Conservation (phyloP, 2,329 filamentous ascomycete species). For the Beauveria asiatica region DNA sequence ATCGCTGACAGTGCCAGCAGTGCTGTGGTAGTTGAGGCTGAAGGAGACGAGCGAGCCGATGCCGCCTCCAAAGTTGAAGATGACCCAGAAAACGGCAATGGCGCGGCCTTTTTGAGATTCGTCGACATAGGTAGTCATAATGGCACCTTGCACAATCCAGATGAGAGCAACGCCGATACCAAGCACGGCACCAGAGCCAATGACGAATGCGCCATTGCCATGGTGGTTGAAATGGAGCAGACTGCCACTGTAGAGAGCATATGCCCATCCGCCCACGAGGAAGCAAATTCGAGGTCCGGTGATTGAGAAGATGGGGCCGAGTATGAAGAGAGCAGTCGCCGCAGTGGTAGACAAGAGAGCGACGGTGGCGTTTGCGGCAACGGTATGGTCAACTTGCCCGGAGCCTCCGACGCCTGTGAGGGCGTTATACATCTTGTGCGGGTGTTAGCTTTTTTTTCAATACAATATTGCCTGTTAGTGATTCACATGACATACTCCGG, state of each 20-base stretch:
- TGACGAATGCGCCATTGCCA: conserved; percentile 34
- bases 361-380: conserved; percentile 38
- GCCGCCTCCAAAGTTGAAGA: conserved; percentile 37
- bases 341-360: conserved; percentile 34
- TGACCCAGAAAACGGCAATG: conserved; percentile 36
- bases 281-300: conserved; percentile 34
- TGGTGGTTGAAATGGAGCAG: conserved; percentile 34
- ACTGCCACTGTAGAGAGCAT: conserved; percentile 35
- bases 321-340: conserved; percentile 33
- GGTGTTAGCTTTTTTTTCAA: background rate
- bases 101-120: conserved; percentile 34
- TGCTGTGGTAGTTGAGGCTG: conserved; percentile 33
- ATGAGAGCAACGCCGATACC: conserved; percentile 36
- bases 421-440: conserved; percentile 37
- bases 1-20: conserved; percentile 34
- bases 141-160: conserved; percentile 39
- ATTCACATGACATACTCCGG: conserved; percentile 26
- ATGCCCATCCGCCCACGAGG: conserved; percentile 36
- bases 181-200: conserved; percentile 35
- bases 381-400: conserved; percentile 35
- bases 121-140: conserved; percentile 38
- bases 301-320: conserved; percentile 33
- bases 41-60: conserved; percentile 36
- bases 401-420: conserved; percentile 35
- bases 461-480: background rate